Base-by-base conservation (phyloP, 2,329 filamentous ascomycete species). In the Talaromyces sp. region DNA sequence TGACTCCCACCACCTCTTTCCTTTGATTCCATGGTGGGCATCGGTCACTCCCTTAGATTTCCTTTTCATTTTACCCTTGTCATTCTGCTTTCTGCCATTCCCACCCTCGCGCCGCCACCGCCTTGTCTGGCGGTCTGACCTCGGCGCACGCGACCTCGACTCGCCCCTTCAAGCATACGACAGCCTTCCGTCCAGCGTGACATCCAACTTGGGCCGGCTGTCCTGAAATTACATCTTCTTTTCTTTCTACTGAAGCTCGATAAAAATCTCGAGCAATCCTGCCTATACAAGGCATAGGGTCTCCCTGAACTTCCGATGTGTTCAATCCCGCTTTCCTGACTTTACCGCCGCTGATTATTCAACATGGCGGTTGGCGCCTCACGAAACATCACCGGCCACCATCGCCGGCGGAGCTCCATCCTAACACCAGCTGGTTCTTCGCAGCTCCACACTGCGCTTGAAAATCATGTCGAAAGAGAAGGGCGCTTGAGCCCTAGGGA, bases 381-480 rank as follows among this genome's bases (percentile, higher is more conserved):
- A 50, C 65, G 68, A 50, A 71, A 66, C 59, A 61, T 61, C 10
- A 58, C 59, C 24, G 59, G 59, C n/a, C 73, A 75, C 60, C 73
- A 75, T 64, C 71, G 73, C 61, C 70, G 73, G 63, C 72, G 73
- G 58, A 75, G 73, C 65, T 75, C 73, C 54, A 67, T 73, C 54
- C 65, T 75, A 56, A 70, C 73, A 32, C 68, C 66, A 52, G 59
- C 67, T 80, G 83, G 80, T 14, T 85, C 85, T 5, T 77, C 81
- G 5, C 69, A 66, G 51, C 64, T 73, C 1, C 77, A 82, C 14
- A 70, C 59, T 3, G 51, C 67, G 7, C 67, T 71, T 43, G 77
- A 79, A 32, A 72, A 65, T 61, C 69, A 70, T 59, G 71, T 74
- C 58, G 72, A 75, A n/a, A 63, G 63, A 50, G 67, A 57, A 61